Evolutionary conservation across 1,139 yeast genomes (phyloP).

Genomic region (Lodderomyces metapsilosis): DNA sequence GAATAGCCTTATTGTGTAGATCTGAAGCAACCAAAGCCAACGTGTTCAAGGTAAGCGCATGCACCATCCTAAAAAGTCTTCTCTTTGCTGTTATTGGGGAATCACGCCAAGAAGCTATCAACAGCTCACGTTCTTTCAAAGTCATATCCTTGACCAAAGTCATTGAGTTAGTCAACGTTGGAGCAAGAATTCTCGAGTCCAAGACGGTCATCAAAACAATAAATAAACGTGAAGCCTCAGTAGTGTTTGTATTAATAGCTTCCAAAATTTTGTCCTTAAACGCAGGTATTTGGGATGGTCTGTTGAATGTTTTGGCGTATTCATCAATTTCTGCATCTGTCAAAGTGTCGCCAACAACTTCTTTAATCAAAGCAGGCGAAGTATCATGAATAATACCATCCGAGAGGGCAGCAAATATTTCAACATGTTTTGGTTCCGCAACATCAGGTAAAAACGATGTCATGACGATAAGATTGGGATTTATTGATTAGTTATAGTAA

Average conservation of each 20-base stretch:
- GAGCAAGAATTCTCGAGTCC: constrained; percentile 34
- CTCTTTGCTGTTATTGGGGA: constrained; percentile 32
- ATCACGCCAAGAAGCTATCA: constrained; percentile 39
- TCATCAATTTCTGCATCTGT: constrained; percentile 32
- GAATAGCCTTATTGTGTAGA: constrained; percentile 34
- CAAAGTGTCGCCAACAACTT: constrained; percentile 26
- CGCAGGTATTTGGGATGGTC: constrained; percentile 33
- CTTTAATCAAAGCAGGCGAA: constrained; percentile 27
- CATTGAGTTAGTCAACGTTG: constrained; percentile 33
- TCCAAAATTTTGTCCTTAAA: constrained; percentile 21
- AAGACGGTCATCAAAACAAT: constrained; percentile 26
- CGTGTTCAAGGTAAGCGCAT: constrained; percentile 23
- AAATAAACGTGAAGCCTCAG: constrained; percentile 22
- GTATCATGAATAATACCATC: constrained; percentile 40
- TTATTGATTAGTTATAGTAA: no score
- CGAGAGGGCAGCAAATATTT: constrained; percentile 25
- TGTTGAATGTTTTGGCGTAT: constrained; percentile 26
- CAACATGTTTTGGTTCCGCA: constrained; percentile 27
- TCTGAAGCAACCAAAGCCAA: constrained; percentile 30
- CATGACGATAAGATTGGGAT: constrained; percentile 4
- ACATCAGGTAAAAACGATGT: constrained; percentile 16
- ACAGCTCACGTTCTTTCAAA: constrained; percentile 24
- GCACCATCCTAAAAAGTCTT: constrained; percentile 27
- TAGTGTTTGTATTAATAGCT: constrained; percentile 18
- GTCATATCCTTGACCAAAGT: constrained; percentile 40